These are phyloP conservation scores for Trichoderma asperellum DNA, from an alignment of 2,329 filamentous ascomycete species.

Conservation along the genomic window DNA sequence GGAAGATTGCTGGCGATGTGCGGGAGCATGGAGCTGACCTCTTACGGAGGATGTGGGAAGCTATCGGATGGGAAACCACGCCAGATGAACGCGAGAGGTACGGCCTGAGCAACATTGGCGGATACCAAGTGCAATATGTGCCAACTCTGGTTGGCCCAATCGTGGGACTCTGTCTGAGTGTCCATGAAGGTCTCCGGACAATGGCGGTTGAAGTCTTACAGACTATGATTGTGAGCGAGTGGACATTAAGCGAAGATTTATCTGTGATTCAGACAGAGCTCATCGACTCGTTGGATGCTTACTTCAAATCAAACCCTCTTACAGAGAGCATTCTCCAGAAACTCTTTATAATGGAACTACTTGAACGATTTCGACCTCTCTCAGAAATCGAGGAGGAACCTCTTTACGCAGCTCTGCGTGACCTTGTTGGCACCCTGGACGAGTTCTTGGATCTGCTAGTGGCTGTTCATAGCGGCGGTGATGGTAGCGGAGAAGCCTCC, in stretches of 20 bases:
- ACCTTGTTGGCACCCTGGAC: constrained; percentile 82
- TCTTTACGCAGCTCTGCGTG: constrained; percentile 74
- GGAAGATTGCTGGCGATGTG: constrained; percentile 98
- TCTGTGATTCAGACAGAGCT: constrained; percentile 93
- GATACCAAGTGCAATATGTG: constrained; percentile 98
- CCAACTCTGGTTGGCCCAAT: constrained; percentile 89
- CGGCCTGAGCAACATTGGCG: constrained; percentile 81
- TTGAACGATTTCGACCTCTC: constrained; percentile 77
- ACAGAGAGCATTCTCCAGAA: constrained; percentile 91
- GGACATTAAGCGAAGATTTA: constrained; percentile 91
- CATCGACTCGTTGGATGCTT: constrained; percentile 86
- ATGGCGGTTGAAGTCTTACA: constrained; percentile 93
- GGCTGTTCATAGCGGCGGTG: constrained; percentile 80
- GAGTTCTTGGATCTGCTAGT: constrained; percentile 90
- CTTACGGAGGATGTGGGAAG: constrained; percentile 84
- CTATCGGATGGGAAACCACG: constrained; percentile 93
- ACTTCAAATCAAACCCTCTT: constrained; percentile 87
- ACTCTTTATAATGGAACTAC: constrained; percentile 83
- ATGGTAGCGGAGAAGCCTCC: constrained; percentile 72
- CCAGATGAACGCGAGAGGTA: constrained; percentile 78
- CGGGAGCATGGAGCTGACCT: constrained; percentile 88
- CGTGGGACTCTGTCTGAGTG: constrained; percentile 90
- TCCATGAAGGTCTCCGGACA: constrained; percentile 85
- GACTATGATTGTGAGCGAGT: constrained; percentile 98
- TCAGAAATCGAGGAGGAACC: constrained; percentile 69